Conservation (phyloP, 2,329 filamentous ascomycete species). For the Paraphaeosphaeria sporulosa region DNA sequence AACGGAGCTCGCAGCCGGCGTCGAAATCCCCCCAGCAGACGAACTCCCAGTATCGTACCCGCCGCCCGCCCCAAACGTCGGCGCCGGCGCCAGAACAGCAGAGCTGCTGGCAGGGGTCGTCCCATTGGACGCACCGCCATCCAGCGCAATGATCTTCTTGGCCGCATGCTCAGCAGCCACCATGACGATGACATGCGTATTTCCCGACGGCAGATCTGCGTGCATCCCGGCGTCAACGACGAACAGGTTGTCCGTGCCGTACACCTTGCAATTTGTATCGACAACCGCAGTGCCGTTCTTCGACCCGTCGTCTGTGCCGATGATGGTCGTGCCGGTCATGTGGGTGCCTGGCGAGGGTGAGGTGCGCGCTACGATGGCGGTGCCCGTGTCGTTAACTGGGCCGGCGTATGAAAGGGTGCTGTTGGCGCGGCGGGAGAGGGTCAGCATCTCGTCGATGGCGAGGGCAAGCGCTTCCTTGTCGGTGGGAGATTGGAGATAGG, state of each 20-base stretch:
- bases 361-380: constrained; percentile 45
- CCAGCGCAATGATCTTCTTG: constrained; percentile 52
- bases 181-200: constrained; percentile 70
- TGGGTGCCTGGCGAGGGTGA: constrained; percentile 36
- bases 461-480: constrained; percentile 45
- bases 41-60: constrained; percentile 3
- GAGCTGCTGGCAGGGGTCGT: not conserved
- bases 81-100: not conserved
- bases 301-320: constrained; percentile 65
- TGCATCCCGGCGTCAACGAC: constrained; percentile 72
- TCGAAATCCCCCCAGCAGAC: not conserved
- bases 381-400: constrained; percentile 46
- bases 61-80: not conserved
- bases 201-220: constrained; percentile 70
- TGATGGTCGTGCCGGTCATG: constrained; percentile 48
- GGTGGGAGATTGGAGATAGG: constrained; percentile 58
- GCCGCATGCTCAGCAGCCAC: constrained; percentile 67
- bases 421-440: constrained; percentile 22
- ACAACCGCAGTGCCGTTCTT: constrained; percentile 65
- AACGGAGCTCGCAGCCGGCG: not conserved
- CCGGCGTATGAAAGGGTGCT: constrained; percentile 24
- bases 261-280: constrained; percentile 69
- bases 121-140: constrained; percentile 5
- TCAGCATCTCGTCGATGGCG: constrained; percentile 53
- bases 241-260: constrained; percentile 48